Evolutionary conservation across 2,329 filamentous ascomycete genomes (phyloP).

Genomic region (Alternaria triticina): DNA sequence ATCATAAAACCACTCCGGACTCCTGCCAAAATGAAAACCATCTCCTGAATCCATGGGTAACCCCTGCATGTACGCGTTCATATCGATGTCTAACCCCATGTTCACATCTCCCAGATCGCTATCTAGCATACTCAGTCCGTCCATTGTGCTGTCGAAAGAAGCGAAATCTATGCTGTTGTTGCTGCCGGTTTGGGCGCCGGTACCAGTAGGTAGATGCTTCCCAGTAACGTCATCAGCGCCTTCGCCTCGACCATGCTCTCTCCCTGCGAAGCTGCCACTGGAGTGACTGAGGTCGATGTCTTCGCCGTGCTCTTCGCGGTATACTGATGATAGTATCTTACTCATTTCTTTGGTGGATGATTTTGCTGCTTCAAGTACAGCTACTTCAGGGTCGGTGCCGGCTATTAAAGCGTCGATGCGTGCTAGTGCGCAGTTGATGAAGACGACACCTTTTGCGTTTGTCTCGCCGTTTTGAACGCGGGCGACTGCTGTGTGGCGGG

Average conservation of each 20-base stretch:
- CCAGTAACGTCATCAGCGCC: constrained; percentile 2
- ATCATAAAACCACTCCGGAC: constrained; percentile 16
- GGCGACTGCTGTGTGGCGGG: constrained; percentile 10
- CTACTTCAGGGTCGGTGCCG: constrained; percentile 19
- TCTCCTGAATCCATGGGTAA: neutral
- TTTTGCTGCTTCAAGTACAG: constrained; percentile 29
- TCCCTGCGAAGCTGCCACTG: neutral
- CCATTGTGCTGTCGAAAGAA: neutral
- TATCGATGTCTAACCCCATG: neutral
- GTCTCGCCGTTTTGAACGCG: constrained; percentile 34
- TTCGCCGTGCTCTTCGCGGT: constrained; percentile 26
- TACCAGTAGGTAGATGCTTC: neutral
- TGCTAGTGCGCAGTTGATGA: constrained; percentile 25
- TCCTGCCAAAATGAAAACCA: constrained; percentile 10
- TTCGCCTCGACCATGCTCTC: constrained; percentile 21
- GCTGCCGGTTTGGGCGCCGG: neutral
- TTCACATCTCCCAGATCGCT: neutral
- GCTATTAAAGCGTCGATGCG: constrained; percentile 32
- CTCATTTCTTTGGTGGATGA: constrained; percentile 14
- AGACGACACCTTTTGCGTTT: constrained; percentile 33
- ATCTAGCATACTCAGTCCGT: constrained; percentile 2
- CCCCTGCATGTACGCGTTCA: constrained; percentile 10
- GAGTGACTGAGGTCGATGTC: constrained; percentile 23
- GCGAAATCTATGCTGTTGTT: neutral
- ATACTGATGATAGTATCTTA: constrained; percentile 23